phyloP scores from a whole-genome alignment of 768 basidiomycete genomes.

The Kwoniella heveanensis region DNA sequence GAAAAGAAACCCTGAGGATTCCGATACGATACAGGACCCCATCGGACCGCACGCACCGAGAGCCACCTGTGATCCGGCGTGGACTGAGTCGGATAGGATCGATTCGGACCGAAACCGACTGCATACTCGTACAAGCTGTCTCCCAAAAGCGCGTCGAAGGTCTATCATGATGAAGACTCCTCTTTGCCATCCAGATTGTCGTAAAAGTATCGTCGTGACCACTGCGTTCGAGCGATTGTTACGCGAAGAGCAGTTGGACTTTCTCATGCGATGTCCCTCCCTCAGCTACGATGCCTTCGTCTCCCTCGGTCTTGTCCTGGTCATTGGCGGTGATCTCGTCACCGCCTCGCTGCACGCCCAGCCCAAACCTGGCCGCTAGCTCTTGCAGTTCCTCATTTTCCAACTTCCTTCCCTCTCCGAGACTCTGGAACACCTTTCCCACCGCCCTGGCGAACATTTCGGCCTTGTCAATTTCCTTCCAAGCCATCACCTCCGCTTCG shows the following conservation, averaged over 20 bases:
- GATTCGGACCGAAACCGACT: too few species aligned
- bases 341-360: slow-evolving; percentile 19
- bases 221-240: too few species aligned
- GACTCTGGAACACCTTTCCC: slow-evolving; percentile 31
- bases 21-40: too few species aligned
- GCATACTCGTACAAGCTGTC: too few species aligned
- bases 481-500: slow-evolving; percentile 41
- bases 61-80: too few species aligned
- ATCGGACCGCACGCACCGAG: too few species aligned
- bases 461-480: slow-evolving; percentile 38
- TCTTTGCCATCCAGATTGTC: too few species aligned
- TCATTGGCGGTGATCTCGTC: neutral
- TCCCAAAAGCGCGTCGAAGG: too few species aligned
- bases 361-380: slow-evolving; percentile 29
- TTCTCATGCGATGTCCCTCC: slow-evolving; percentile 1
- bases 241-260: neutral
- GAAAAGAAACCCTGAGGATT: too few species aligned
- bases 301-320: slow-evolving; percentile 1
- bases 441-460: slow-evolving; percentile 33
- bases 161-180: too few species aligned
- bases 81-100: too few species aligned
- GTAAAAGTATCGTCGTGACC: too few species aligned
- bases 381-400: slow-evolving; percentile 22
- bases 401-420: slow-evolving; percentile 14
- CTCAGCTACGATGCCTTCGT: neutral